Conservation (phyloP, 768 basidiomycete genomes). For the Tulasnella sp. region DNA sequence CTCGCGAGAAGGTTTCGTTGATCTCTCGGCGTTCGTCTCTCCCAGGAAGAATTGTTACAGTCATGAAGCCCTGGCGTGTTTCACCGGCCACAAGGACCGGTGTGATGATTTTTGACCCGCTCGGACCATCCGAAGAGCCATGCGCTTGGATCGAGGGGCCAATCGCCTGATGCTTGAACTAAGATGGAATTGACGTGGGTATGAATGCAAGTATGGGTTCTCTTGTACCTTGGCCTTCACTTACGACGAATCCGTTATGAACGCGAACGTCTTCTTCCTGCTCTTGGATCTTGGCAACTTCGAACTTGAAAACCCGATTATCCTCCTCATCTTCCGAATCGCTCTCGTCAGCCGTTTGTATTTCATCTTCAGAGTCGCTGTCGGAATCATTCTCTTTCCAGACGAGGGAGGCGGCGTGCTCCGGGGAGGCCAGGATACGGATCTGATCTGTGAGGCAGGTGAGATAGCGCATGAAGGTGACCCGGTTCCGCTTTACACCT, state of each 20-base stretch:
- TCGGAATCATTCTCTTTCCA: constrained; percentile 27
- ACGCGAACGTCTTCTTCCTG: not conserved
- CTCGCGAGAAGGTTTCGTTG: not conserved
- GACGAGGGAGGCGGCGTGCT: constrained; percentile 38
- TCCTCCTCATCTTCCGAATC: constrained; percentile 15
- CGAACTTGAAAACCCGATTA: constrained; percentile 7
- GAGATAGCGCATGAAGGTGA: constrained; percentile 56
- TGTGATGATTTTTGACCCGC: no score
- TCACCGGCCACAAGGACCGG: constrained; percentile 32
- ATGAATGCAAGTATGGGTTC: not conserved
- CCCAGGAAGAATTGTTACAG: constrained; percentile 21
- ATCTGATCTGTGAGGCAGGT: constrained; percentile 50
- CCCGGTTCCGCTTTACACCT: constrained; percentile 39
- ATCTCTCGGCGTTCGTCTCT: not conserved
- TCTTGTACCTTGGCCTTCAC: no score
- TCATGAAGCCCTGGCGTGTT: constrained; percentile 34
- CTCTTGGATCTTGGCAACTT: not conserved
- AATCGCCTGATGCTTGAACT: no score
- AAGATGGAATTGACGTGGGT: no score
- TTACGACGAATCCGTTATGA: not conserved
- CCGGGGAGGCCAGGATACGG: constrained; percentile 39
- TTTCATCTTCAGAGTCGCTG: not conserved
- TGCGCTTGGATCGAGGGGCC: no score
- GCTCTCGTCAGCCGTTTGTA: not conserved
- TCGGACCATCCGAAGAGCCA: no score